These are phyloP conservation scores for Amyloporia xantha DNA, from an alignment of 768 basidiomycete species.

Conservation along the genomic window DNA sequence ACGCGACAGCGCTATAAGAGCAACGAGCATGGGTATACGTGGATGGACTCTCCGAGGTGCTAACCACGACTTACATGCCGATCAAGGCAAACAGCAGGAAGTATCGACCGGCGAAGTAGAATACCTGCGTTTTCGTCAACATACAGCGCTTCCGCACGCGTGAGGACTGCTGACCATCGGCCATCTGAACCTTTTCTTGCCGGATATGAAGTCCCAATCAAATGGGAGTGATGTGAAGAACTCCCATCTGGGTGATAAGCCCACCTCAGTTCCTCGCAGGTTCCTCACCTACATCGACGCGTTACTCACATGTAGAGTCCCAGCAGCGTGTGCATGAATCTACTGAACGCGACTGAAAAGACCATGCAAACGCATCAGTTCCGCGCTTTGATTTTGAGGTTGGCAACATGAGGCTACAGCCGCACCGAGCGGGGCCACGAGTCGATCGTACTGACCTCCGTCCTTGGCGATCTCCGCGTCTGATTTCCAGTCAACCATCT, in stretches of 20 bases:
- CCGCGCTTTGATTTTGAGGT: neutral
- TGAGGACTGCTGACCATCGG: slow-evolving; percentile 31
- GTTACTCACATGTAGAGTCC: slow-evolving; percentile 39
- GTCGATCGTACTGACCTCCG: slow-evolving; percentile 25
- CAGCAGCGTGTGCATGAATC: slow-evolving; percentile 36
- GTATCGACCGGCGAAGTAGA: slow-evolving; percentile 43
- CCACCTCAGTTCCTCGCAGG: too few relatives aligned
- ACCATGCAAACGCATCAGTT: slow-evolving; percentile 2
- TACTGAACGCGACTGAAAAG: slow-evolving; percentile 35
- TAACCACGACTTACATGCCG: slow-evolving; percentile 33
- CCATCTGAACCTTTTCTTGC: slow-evolving; percentile 40
- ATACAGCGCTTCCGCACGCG: neutral
- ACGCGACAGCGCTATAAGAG: slow-evolving; percentile 26
- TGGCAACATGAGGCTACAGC: neutral
- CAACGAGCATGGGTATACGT: too few relatives aligned
- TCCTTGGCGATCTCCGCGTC: slow-evolving; percentile 30
- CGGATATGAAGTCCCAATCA: slow-evolving; percentile 34
- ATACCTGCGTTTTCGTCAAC: slow-evolving; percentile 23
- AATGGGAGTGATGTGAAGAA: slow-evolving; percentile 35
- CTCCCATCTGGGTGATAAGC: slow-evolving; percentile 36
- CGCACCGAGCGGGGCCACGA: too few relatives aligned
- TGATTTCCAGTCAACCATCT: slow-evolving; percentile 38
- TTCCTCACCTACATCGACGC: slow-evolving; percentile 1
- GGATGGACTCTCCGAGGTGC: too few relatives aligned
- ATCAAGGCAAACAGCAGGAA: slow-evolving; percentile 37